Evolutionary conservation across 352 stramenopile genomes (phyloP).

Genomic region (Elongisporangium undulatum): DNA sequence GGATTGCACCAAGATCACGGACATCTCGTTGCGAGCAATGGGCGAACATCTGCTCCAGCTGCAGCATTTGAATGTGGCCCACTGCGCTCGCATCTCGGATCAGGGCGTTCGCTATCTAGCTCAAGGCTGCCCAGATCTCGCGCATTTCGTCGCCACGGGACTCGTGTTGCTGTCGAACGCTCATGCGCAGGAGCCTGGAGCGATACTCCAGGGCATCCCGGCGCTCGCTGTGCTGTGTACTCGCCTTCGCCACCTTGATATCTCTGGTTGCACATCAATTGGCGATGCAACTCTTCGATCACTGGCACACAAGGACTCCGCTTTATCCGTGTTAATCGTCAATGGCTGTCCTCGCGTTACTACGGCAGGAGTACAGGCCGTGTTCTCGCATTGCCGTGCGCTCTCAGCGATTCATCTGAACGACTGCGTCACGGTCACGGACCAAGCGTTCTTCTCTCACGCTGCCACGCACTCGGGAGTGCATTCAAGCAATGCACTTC

Average conservation of each 20-base stretch:
- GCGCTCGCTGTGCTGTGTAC: constrained; percentile 27
- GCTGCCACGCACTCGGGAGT: constrained; percentile 1
- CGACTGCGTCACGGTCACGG: constrained; percentile 31
- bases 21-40: constrained; percentile 80
- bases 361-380: constrained; percentile 14
- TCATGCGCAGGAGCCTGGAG: not conserved
- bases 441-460: constrained; percentile 21
- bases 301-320: constrained; percentile 8
- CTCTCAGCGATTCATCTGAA: constrained; percentile 19
- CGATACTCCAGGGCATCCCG: constrained; percentile 19
- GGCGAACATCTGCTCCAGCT: constrained; percentile 74
- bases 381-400: constrained; percentile 9
- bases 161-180: constrained; percentile 42
- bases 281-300: constrained; percentile 30
- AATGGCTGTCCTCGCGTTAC: constrained; percentile 17
- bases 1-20: constrained; percentile 85
- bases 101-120: constrained; percentile 46
- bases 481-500: not conserved
- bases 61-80: constrained; percentile 29
- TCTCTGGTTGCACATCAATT: constrained; percentile 43
- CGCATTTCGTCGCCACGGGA: constrained; percentile 31
- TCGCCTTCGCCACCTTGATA: constrained; percentile 38
- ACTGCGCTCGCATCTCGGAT: constrained; percentile 51
- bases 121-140: constrained; percentile 38
- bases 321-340: constrained; percentile 15